Evolutionary conservation across 768 basidiomycete species (phyloP), one percentile per base, ranked within the genome.

Genomic region (Sistotremastrum niveocremeum): DNA sequence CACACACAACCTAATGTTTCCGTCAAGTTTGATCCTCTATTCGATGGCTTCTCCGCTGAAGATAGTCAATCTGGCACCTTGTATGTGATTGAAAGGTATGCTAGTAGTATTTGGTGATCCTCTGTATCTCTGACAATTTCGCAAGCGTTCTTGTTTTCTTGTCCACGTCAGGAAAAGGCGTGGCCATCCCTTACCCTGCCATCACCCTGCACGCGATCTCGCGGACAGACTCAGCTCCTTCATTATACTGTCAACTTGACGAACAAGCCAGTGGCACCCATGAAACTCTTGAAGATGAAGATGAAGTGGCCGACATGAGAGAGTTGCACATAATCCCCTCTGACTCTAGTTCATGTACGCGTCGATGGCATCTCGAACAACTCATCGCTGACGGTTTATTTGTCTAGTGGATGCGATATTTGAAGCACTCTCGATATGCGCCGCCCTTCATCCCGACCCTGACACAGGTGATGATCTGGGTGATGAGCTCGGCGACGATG

Each of bases 171-270:
- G 79, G 79, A 10, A 66, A 68, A 39, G 90, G 88, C 10, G 82
- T 97, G 62, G 78, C 84, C 52, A 75, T 98, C 57, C 70, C 80
- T 47, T 98, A 94, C 60, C 89, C 87, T 7, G 69, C 81, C 4
- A 85, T 99, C 57, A 94, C 89, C 1, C 74, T 99, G 2, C 95
- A 99, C 55, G 95, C 95, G 29, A 74, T 93, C 45, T 87, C 90
- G 1, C 80, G 89, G 39, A 71, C 73, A 3, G 74, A 77, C 38
- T 49, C 46, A 39, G 50, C 63, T 6, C 79, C 85, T 3, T 82
- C 78, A 5, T 74, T 98, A 58, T 98, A 97, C 62, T 95, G 91
- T 59, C 95, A 99, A 54, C 74, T 98, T 7, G 93, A 95, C 54
- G 88, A 88, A 42, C 63, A 64, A n/a, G 64, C 59, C 12, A 56